Base-by-base conservation (phyloP, 129 eudicot genomes). In the Escallonia rubra region DNA sequence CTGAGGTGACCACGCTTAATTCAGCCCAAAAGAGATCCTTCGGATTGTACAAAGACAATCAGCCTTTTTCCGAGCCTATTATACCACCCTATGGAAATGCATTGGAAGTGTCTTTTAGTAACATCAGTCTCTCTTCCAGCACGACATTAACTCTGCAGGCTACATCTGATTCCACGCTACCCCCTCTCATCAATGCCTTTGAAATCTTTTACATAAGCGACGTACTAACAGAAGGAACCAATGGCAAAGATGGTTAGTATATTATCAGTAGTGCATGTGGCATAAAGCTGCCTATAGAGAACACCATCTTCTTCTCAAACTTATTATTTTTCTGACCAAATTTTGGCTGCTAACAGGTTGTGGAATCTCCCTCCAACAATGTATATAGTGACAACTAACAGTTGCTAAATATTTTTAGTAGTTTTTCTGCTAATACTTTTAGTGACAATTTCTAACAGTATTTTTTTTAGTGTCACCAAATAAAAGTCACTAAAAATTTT, bases 151-250 rank as follows among this genome's bases (percentile, higher is more conserved):
- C 80, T 11, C 6, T 87, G 47, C 59, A 50, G 57, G 71, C 84
- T 40, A 54, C 74, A 0, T 14, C 57, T 2, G 61, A 2, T 61
- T 77, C 90, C 8, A 72, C 81, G 3, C 90, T 84, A 50, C 86
- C 90, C 4, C 88, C 95, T 6, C 83, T 87, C 46, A 69, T 87
- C 54, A 87, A 77, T 62, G 95, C 86, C 44, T 43, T 61, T 48
- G 95, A 87, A 66, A 8, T 69, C 6, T 84, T 81, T 46, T 57
- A 56, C 8, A 72, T 84, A 5, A 74, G 90, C 52, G 68, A 76
- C 41, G 62, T 56, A 8, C 59, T 87, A 12, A 74, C 82, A 0
- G 52, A 72, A 57, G 95, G 95, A 41, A 84, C 95, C 58, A 57
- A 87, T 72, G 55, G 53, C 54, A 67, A 72, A 4, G 95, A 87